Percentiles rank a stretch among this genome's conserved stretches.
Evolutionary conservation across 257 asterid genomes (phyloP).

Genomic region (Nicotiana benthamiana): DNA sequence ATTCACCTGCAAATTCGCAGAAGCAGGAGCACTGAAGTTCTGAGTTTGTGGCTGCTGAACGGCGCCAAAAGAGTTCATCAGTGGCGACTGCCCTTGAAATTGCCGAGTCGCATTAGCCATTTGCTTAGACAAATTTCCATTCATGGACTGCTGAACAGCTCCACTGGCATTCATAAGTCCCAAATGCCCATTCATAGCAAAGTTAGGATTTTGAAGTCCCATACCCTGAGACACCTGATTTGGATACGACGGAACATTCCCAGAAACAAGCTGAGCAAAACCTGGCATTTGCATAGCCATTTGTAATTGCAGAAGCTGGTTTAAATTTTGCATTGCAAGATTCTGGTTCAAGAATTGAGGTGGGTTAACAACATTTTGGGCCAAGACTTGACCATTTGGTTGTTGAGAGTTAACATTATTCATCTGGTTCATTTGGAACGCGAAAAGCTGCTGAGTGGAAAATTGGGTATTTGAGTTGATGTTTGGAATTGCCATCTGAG

Average conservation of each 20-base stretch:
- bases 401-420: slow-evolving; percentile 18
- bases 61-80: not conserved
- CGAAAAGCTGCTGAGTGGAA: slow-evolving; percentile 37
- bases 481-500: slow-evolving; percentile 41
- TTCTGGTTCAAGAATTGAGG: slow-evolving; percentile 32
- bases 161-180: slow-evolving; percentile 30
- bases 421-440: slow-evolving; percentile 20
- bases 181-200: slow-evolving; percentile 26
- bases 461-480: slow-evolving; percentile 29
- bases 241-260: not conserved
- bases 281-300: slow-evolving; percentile 34
- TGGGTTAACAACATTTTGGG: slow-evolving; percentile 32
- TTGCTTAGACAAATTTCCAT: slow-evolving; percentile 26
- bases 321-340: slow-evolving; percentile 38
- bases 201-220: slow-evolving; percentile 32
- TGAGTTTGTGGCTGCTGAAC: slow-evolving; percentile 1
- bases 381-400: slow-evolving; percentile 29
- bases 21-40: slow-evolving; percentile 19
- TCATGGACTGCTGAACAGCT: slow-evolving; percentile 22
- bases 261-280: slow-evolving; percentile 18
- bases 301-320: slow-evolving; percentile 49
- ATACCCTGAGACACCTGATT: slow-evolving; percentile 6
- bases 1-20: slow-evolving; percentile 35
- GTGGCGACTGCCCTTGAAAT: slow-evolving; percentile 13
- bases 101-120: slow-evolving; percentile 24